These are phyloP conservation scores for Agaricus subrufescens DNA, from an alignment of 768 basidiomycete species.

Conservation along the genomic window DNA sequence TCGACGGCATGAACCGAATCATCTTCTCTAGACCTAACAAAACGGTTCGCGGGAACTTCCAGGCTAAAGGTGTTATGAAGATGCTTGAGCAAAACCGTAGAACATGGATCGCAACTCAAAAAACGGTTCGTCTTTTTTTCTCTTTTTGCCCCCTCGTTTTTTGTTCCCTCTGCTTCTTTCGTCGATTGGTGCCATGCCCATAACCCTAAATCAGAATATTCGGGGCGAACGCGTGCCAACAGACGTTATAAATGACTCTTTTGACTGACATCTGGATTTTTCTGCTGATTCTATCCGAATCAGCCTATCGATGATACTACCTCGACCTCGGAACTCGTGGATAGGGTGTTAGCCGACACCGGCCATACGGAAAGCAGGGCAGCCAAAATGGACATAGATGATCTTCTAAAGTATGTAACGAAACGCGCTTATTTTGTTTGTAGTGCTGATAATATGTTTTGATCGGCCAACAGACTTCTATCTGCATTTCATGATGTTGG, in stretches of 20 bases:
- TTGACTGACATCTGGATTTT: neutral
- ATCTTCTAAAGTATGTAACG: conserved; percentile 72
- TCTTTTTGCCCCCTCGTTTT: neutral
- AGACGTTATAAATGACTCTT: neutral
- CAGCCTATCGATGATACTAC: conserved; percentile 70
- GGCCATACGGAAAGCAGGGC: conserved; percentile 76
- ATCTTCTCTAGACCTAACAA: conserved; percentile 90
- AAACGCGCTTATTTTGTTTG: neutral
- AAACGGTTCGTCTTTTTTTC: conserved; percentile 38
- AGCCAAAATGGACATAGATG: conserved; percentile 91
- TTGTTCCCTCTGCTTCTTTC: neutral
- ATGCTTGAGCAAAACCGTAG: conserved; percentile 92
- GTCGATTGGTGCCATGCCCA: neutral
- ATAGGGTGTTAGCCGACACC: conserved; percentile 66
- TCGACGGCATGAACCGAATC: conserved; percentile 91
- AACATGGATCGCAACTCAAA: conserved; percentile 85
- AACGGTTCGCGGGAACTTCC: conserved; percentile 83
- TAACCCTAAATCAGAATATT: neutral
- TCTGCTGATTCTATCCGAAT: neutral
- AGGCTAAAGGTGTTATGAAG: conserved; percentile 90
- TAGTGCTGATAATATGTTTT: conserved; percentile 1
- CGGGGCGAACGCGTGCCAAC: neutral
- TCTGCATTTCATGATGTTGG: conserved; percentile 70
- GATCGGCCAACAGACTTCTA: conserved; percentile 43
- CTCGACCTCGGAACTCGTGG: conserved; percentile 66